Evolutionary conservation across 1,284 basidiomycete genomes (phyloP).

Genomic region (Mrakiaceae sp.): DNA sequence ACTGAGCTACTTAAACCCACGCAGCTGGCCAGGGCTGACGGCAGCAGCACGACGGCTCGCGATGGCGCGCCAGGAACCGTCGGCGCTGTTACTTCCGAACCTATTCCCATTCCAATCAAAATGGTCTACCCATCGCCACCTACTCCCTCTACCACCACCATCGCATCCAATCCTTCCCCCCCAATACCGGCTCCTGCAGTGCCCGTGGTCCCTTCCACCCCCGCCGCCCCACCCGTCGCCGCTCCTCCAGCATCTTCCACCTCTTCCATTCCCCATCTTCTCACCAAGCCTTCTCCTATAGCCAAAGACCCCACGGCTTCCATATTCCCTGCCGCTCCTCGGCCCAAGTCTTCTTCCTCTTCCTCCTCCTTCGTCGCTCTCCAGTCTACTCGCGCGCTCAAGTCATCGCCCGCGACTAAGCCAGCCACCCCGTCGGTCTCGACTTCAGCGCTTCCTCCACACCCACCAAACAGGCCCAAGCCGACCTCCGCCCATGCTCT

Average conservation of each 20-base stretch:
- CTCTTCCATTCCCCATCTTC: neutral
- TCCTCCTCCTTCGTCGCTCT: neutral
- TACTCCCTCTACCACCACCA: neutral
- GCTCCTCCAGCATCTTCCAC: neutral
- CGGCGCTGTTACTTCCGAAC: neutral
- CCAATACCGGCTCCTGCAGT: neutral
- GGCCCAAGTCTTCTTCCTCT: neutral
- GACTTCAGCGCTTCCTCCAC: neutral
- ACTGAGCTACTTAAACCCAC: too few relatives aligned
- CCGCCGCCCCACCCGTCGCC: neutral
- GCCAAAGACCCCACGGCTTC: slow-evolving; percentile 1
- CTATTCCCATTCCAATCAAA: slow-evolving; percentile 10
- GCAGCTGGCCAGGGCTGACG: too few relatives aligned
- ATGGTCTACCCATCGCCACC: slow-evolving; percentile 8
- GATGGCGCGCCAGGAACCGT: too few relatives aligned
- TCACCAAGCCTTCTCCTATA: neutral
- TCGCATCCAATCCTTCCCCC: neutral
- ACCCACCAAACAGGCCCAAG: neutral
- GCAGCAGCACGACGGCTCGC: too few relatives aligned
- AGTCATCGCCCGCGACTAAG: neutral
- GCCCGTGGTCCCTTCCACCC: neutral
- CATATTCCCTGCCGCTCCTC: slow-evolving; percentile 9
- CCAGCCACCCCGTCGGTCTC: neutral
- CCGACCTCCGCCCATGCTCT: slow-evolving; percentile 1
- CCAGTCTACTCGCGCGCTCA: neutral